Conservation (phyloP, 768 basidiomycete genomes). For the Russula lepida region DNA sequence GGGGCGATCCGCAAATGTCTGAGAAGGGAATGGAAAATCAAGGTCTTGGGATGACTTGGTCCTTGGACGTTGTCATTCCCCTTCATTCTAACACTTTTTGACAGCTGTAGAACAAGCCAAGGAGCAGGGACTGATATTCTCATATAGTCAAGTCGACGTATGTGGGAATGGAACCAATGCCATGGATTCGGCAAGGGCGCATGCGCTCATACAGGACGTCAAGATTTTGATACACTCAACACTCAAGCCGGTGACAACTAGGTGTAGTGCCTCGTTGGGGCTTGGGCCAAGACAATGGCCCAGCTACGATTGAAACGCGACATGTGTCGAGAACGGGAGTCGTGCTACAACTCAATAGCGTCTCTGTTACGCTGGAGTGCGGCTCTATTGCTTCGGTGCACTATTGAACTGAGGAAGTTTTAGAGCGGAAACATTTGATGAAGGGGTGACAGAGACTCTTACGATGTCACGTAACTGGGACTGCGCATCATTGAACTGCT, state of each 20-base stretch:
- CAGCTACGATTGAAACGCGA: background rate
- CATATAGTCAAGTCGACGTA: background rate
- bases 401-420: conserved; percentile 45
- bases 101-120: conserved; percentile 31
- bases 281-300: background rate
- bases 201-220: background rate
- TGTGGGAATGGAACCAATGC: background rate
- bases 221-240: background rate
- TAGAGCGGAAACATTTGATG: background rate
- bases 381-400: conserved; percentile 27
- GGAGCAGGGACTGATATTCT: background rate
- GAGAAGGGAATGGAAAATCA: conserved; percentile 53
- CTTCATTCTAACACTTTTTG: conserved; percentile 42
- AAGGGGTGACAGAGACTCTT: background rate
- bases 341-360: background rate
- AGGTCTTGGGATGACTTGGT: conserved; percentile 49
- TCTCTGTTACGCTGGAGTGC: background rate
- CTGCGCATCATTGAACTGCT: conserved; percentile 88
- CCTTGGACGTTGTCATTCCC: conserved; percentile 68
- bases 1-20: conserved; percentile 21
- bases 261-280: background rate
- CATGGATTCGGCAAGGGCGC: background rate
- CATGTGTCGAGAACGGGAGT: background rate
- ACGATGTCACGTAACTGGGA: conserved; percentile 80
- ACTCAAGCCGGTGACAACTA: background rate